phyloP scores from a whole-genome alignment of 2,329 filamentous ascomycete genomes.

The Phialocephala subalpina region DNA sequence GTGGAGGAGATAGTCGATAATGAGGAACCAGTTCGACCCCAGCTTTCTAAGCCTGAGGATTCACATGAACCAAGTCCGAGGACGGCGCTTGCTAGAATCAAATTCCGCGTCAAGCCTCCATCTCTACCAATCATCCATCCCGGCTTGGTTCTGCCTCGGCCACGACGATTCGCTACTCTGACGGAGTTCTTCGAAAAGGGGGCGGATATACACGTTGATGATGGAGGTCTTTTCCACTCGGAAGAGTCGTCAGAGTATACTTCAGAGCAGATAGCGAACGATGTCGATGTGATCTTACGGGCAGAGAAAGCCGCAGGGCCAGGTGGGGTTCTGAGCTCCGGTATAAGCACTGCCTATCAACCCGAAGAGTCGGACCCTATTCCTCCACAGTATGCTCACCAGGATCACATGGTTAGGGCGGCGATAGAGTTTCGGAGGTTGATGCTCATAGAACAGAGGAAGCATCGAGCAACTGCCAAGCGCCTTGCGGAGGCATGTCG shows the following conservation, averaged over 20 bases:
- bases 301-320: conserved; percentile 77
- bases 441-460: conserved; percentile 78
- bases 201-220: conserved; percentile 59
- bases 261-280: conserved; percentile 67
- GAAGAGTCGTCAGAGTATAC: conserved; percentile 67
- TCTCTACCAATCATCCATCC: conserved; percentile 67
- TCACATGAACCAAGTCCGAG: conserved; percentile 36
- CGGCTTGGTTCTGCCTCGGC: conserved; percentile 58
- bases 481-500: conserved; percentile 79
- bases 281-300: conserved; percentile 73
- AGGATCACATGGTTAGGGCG: conserved; percentile 84
- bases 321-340: conserved; percentile 77
- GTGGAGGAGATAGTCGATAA: conserved; percentile 33
- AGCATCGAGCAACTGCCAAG: conserved; percentile 81
- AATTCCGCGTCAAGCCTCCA: conserved; percentile 55
- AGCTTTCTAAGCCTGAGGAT: conserved; percentile 30
- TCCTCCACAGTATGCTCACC: conserved; percentile 84
- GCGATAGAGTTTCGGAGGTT: conserved; percentile 82
- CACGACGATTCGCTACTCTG: conserved; percentile 62
- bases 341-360: conserved; percentile 74
- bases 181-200: conserved; percentile 64
- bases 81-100: conserved; percentile 53
- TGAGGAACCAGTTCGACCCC: conserved; percentile 26
- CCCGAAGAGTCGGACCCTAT: conserved; percentile 76
- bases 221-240: conserved; percentile 61